Conservation (phyloP, 306 rosid genomes). For the Malus domestica region DNA sequence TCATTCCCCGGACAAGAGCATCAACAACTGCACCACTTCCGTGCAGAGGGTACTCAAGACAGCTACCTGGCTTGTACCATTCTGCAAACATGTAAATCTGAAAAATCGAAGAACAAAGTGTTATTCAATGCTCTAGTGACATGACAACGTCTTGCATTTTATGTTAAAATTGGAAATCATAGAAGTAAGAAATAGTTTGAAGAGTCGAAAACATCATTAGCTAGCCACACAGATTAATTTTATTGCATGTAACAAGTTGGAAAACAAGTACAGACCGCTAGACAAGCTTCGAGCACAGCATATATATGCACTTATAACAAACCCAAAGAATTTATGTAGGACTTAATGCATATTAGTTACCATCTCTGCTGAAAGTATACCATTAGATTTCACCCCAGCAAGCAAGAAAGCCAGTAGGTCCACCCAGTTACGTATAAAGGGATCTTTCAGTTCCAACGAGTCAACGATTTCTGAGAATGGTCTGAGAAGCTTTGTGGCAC, state of each 20-base stretch:
- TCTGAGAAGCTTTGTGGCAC: conserved; percentile 72
- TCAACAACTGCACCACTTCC: conserved; percentile 76
- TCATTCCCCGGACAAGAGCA: conserved; percentile 74
- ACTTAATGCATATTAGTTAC: conserved; percentile 32
- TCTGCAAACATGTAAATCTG: conserved; percentile 96
- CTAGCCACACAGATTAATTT: no score
- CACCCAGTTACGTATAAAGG: conserved; percentile 76
- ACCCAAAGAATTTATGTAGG: background rate
- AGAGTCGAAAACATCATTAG: no score
- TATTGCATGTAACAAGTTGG: no score
- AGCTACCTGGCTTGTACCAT: conserved; percentile 93
- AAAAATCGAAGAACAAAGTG: conserved; percentile 8
- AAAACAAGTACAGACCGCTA: background rate
- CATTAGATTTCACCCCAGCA: conserved; percentile 82
- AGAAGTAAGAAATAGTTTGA: no score
- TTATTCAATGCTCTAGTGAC: no score
- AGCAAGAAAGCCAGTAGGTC: conserved; percentile 89
- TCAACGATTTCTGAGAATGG: conserved; percentile 89
- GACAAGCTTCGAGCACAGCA: background rate
- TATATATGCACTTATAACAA: background rate
- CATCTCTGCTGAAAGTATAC: conserved; percentile 89
- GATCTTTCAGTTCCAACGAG: conserved; percentile 62
- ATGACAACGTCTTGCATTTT: no score
- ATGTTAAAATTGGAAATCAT: no score
- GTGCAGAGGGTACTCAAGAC: conserved; percentile 80